Evolutionary conservation across 1,284 basidiomycete species (phyloP), one percentile per base, ranked within the genome.

Genomic region (Tilletia walkeri): DNA sequence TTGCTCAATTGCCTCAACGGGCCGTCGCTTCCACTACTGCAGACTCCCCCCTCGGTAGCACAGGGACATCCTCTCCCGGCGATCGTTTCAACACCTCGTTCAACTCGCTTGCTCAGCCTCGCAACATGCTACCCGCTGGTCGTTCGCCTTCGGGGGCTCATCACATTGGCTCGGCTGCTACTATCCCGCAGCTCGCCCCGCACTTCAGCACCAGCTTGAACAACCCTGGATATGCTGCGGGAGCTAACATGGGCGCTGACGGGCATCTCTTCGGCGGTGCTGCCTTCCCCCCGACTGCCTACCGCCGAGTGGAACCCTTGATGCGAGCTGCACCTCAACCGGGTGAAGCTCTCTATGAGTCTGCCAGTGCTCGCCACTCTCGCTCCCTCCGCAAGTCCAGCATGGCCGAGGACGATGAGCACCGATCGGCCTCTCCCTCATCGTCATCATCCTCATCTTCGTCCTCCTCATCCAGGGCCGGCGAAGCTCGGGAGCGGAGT

Each of bases 281-380:
- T 3, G 56, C 16, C 56, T 59, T 30, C 56, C 56, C 56, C 6
- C 56, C 56, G 56, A 54, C 36, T 30, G 56, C 56, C 49, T 83
- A 77, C 72, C 74, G 81, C 16, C 74, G 75, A 49, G 80, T 82
- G 4, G 80, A 81, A 70, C 75, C 80, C 0, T 76, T 83, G 16
- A 81, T 76, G 16, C 75, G 81, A 18, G 79, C 79, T 4, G 78
- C 77, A n/a, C 81, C 81, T 10, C 71, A 71, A 16, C 38, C 56
- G 0, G 65, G 53, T 24, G 65, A 54, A 3, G 56, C 34, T 24
- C 56, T 30, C 14, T 30, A 34, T 18, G 24, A 30, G 20, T 48
- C 2, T 10, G 50, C 50, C 39, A 34, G 30, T 14, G 38, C n/a
- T 36, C 63, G 34, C 24, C 6, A 48, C 50, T 38, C 65, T 47